Base-by-base conservation (phyloP, 75 land plant genomes). In the Cryptomeria japonica region DNA sequence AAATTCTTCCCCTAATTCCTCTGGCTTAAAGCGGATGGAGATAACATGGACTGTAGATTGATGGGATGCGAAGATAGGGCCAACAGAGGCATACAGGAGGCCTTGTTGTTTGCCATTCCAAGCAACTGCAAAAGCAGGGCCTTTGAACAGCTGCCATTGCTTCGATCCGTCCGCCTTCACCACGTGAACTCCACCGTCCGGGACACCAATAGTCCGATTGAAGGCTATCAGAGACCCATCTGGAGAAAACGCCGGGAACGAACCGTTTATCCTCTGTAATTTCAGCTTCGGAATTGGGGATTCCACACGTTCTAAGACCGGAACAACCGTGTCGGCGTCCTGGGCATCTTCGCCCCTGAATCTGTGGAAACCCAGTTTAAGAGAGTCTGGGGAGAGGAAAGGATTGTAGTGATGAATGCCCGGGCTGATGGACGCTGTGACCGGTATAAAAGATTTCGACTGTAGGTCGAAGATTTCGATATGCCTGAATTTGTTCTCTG, bases 371-470 rank as follows among this genome's bases (percentile, higher is more conserved):
- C 94, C 94, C 56, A 93, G 16, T 10, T 36, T 73, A 32, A 37
- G 73, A 12, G 91, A 88, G 7, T 84, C 89, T 3, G 88, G 68
- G 2, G 93, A 90, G 84, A 93, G 83, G 79, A 93, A 93, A 25
- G 94, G 94, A 84, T 91, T 91, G 88, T 91, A 93, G 88, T 93
- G 94, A 87, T 93, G 91, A 77, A 86, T 38, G 3, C 87, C 86
- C 16, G 94, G 94, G 79, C 85, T 90, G 36, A 87, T 34, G 75
- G 32, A 39, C 56, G 85, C 86, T 3, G 92, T 93, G 38, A 93
- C 89, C 22, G 80, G 58, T 34, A 80, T 32, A 80, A 91, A 92
- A 32, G 55, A 18, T 32, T 51, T 86, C 1, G 89, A 61, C 12
- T 86, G 88, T 72, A 90, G 80, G 76, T 93, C 88, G 82, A 91